Conservation (phyloP, 345 rosid genomes). For the Sisymbrium irio region DNA sequence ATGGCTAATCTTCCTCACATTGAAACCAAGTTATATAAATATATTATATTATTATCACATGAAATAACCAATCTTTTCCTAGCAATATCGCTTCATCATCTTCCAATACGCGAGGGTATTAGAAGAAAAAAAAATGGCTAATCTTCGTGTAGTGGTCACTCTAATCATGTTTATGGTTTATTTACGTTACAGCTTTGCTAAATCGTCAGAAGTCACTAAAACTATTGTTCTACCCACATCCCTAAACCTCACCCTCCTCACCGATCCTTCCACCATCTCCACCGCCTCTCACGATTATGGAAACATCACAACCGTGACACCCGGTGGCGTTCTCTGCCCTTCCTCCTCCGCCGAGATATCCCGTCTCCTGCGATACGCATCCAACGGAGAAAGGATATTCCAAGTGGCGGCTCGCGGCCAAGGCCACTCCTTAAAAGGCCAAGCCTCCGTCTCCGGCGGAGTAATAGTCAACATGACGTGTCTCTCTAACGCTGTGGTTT, state of each 20-base stretch:
- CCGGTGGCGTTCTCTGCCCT: slow-evolving; percentile 67
- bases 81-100: slow-evolving; percentile 14
- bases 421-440: slow-evolving; percentile 82
- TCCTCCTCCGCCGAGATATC: slow-evolving; percentile 51
- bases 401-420: slow-evolving; percentile 77
- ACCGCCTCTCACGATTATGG: slow-evolving; percentile 69
- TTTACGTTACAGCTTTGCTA: slow-evolving; percentile 5
- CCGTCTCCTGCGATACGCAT: slow-evolving; percentile 40
- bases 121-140: slow-evolving; percentile 23
- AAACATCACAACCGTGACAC: slow-evolving; percentile 45
- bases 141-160: slow-evolving; percentile 19
- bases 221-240: slow-evolving; percentile 8
- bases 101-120: slow-evolving; percentile 15
- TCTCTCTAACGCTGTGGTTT: slow-evolving; percentile 38
- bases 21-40: too few relatives aligned
- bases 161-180: slow-evolving; percentile 4
- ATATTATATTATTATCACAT: too few relatives aligned
- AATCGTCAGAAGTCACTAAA: slow-evolving; percentile 8
- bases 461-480: slow-evolving; percentile 77
- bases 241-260: slow-evolving; percentile 37
- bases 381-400: slow-evolving; percentile 44
- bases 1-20: too few relatives aligned
- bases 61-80: too few relatives aligned
- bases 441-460: slow-evolving; percentile 68
- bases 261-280: slow-evolving; percentile 42